Conservation (phyloP, 2,329 filamentous ascomycete species). For the Ophiosphaerella herpotricha region DNA sequence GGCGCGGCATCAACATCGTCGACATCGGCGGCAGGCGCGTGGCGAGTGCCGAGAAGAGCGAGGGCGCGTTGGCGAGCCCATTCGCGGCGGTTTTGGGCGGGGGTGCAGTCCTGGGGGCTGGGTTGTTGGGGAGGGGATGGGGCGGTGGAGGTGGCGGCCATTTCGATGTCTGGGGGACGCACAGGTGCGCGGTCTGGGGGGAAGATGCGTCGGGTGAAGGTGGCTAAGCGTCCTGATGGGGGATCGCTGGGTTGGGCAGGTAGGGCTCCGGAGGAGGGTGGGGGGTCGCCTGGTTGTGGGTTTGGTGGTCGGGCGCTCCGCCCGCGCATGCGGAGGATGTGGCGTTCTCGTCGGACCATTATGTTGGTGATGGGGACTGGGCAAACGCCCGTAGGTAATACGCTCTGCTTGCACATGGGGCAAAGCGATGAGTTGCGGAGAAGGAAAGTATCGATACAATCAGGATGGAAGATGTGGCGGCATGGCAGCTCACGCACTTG, state of each 20-base stretch:
- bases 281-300: constrained; percentile 3
- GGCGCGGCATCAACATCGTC: constrained; percentile 27
- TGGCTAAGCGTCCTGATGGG: constrained; percentile 17
- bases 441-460: constrained; percentile 88
- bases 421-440: constrained; percentile 81
- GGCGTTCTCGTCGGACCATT: constrained; percentile 82
- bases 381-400: constrained; percentile 69
- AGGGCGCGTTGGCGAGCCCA: constrained; percentile 53
- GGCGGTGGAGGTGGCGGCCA: constrained; percentile 16
- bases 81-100: constrained; percentile 44
- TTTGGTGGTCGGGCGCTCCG: constrained; percentile 34
- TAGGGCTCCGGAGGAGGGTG: neutral
- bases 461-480: constrained; percentile 89
- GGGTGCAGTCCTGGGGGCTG: constrained; percentile 15
- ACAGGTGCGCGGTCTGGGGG: constrained; percentile 29
- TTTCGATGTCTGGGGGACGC: constrained; percentile 36
- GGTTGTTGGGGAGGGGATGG: constrained; percentile 2
- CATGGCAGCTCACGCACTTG: constrained; percentile 86
- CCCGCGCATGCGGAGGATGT: constrained; percentile 65
- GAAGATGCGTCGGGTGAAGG: constrained; percentile 36
- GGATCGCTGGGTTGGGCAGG: constrained; percentile 4
- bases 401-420: constrained; percentile 85
- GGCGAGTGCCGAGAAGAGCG: constrained; percentile 47
- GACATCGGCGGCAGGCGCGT: constrained; percentile 24
- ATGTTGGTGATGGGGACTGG: constrained; percentile 66